A percentile compares a stretch with the other conserved stretches of the same genome.
phyloP scores from a whole-genome alignment of 1,139 yeast genomes.

The Scheffersomyces lignicola region DNA sequence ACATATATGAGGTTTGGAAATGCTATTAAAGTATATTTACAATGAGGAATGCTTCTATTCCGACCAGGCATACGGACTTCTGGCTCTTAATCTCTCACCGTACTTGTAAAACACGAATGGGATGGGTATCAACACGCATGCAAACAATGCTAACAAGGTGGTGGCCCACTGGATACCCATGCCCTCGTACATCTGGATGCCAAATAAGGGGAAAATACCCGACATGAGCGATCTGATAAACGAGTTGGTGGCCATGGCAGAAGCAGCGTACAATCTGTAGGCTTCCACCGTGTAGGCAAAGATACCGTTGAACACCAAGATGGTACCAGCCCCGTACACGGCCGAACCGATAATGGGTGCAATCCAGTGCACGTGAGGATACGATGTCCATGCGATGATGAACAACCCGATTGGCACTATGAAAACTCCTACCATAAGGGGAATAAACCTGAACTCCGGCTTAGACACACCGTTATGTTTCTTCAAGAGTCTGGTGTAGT shows the following conservation, averaged over 20 bases:
- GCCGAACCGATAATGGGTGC: slow-evolving; percentile 40
- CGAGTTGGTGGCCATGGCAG: slow-evolving; percentile 43
- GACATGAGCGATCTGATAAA: slow-evolving; percentile 39
- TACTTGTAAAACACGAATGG: slow-evolving; percentile 37
- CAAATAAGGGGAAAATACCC: slow-evolving; percentile 41
- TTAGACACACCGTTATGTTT: slow-evolving; percentile 31
- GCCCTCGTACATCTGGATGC: slow-evolving; percentile 34
- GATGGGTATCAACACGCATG: slow-evolving; percentile 33
- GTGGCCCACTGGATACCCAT: slow-evolving; percentile 45
- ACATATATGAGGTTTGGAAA: too few relatives aligned
- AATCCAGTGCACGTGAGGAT: slow-evolving; percentile 39
- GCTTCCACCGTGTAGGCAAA: slow-evolving; percentile 43
- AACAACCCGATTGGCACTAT: slow-evolving; percentile 38
- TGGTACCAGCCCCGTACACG: slow-evolving; percentile 37
- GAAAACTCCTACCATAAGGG: slow-evolving; percentile 36
- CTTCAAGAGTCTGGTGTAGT: slow-evolving; percentile 21
- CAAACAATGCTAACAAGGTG: slow-evolving; percentile 35
- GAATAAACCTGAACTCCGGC: slow-evolving; percentile 40
- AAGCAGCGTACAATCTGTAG: slow-evolving; percentile 40
- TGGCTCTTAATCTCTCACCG: slow-evolving; percentile 31
- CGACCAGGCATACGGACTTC: slow-evolving; percentile 27
- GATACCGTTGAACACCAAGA: slow-evolving; percentile 40
- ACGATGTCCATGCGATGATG: slow-evolving; percentile 44
- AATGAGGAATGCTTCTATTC: slow-evolving; percentile 6
- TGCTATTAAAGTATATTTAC: slow-evolving; percentile 1